A percentile compares a stretch with the other conserved stretches of the same genome.
These are phyloP conservation scores for sweet orange (Citrus sinensis) DNA, from an alignment of 345 rosid genomes.

Conservation along the genomic window DNA sequence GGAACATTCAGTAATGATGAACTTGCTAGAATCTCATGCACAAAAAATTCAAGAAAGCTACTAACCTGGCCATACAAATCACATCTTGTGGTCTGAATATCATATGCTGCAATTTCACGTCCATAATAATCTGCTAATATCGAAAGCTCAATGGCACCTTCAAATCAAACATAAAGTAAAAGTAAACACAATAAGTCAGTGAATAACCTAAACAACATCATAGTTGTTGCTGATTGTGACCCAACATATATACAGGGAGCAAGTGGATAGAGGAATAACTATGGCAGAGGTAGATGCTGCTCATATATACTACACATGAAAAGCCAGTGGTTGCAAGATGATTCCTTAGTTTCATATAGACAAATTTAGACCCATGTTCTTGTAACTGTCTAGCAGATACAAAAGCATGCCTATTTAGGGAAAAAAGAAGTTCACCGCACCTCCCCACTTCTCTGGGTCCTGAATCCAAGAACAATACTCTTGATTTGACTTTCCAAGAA, in stretches of 20 bases:
- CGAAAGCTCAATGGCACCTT: conserved; percentile 97
- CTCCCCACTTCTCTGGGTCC: conserved; percentile 96
- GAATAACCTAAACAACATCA: neutral
- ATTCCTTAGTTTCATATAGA: neutral
- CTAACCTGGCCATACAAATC: conserved; percentile 95
- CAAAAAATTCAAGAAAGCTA: neutral
- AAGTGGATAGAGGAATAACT: neutral
- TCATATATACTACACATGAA: neutral
- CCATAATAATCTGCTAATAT: conserved; percentile 80
- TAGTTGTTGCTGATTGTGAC: neutral
- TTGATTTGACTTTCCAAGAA: conserved; percentile 73
- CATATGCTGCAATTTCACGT: conserved; percentile 87
- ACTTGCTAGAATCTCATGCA: conserved; percentile 1
- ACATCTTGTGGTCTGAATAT: conserved; percentile 84
- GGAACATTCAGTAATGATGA: neutral
- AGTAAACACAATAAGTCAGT: neutral
- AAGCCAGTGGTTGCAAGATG: neutral
- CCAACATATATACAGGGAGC: neutral
- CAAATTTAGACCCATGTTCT: neutral
- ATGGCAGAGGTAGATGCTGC: neutral
- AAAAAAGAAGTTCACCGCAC: conserved; percentile 33
- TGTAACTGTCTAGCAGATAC: neutral
- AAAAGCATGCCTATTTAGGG: conserved; percentile 1
- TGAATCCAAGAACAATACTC: conserved; percentile 93
- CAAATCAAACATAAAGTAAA: conserved; percentile 5